Conservation (phyloP, 2,329 filamentous ascomycete genomes). For the Calonectria pteridis region DNA sequence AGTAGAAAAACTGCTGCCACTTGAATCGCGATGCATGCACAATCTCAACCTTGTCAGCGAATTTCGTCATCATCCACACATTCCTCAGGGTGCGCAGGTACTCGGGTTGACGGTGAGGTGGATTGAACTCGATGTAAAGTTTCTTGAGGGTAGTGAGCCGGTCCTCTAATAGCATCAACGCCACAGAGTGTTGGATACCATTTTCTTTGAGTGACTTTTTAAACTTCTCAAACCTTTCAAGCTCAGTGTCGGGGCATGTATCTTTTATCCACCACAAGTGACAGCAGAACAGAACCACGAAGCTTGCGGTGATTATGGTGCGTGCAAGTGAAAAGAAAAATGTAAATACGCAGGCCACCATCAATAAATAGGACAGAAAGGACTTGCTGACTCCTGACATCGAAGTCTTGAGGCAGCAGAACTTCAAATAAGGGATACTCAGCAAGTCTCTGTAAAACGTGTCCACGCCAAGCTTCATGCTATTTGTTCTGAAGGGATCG, state of each 20-base stretch:
- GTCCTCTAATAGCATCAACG: neutral
- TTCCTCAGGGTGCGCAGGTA: neutral
- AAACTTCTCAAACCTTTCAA: neutral
- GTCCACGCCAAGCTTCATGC: neutral
- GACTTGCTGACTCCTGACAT: neutral
- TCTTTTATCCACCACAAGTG: neutral
- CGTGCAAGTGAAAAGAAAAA: neutral
- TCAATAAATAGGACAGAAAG: neutral
- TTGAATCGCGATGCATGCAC: neutral
- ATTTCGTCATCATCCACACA: neutral
- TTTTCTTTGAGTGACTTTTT: neutral
- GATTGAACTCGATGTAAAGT: neutral
- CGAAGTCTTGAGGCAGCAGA: neutral
- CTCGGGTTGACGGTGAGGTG: neutral
- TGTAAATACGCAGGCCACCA: neutral
- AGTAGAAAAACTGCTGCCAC: neutral
- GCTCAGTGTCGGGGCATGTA: neutral
- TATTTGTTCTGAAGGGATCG: neutral
- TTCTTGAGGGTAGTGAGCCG: neutral
- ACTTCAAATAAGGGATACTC: neutral
- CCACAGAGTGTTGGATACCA: neutral
- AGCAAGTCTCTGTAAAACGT: neutral
- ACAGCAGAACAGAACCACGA: neutral
- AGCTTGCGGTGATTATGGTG: too few relatives aligned
- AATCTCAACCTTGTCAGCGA: neutral